Conservation (phyloP, 2,329 filamentous ascomycete genomes). For the Fusarium fracticaudum region DNA sequence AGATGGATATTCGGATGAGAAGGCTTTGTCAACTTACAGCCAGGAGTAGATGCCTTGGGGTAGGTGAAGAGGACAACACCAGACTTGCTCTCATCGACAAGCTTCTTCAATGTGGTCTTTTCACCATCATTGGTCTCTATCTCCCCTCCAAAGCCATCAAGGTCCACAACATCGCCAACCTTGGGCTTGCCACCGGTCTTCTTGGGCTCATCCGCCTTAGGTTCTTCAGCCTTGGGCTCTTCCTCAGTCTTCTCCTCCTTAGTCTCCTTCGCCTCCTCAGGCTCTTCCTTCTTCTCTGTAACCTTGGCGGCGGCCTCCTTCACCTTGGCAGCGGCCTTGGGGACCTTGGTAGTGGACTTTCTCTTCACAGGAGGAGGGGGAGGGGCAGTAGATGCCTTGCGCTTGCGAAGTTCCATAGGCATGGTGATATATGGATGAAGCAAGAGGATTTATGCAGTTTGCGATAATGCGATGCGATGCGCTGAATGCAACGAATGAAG, state of each 20-base stretch:
- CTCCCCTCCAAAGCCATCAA: constrained; percentile 73
- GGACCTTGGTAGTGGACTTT: constrained; percentile 47
- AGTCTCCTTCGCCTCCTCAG: constrained; percentile 47
- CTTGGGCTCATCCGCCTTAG: constrained; percentile 50
- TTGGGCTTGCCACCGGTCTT: constrained; percentile 51
- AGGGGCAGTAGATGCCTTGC: constrained; percentile 63
- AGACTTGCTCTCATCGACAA: constrained; percentile 83
- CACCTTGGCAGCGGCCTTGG: constrained; percentile 34
- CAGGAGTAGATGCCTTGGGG: constrained; percentile 91
- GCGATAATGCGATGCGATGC: constrained; percentile 26
- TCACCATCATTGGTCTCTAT: constrained; percentile 86
- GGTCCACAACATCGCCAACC: constrained; percentile 64
- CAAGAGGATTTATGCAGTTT: constrained; percentile 9
- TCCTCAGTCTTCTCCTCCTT: constrained; percentile 38
- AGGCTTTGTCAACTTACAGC: constrained; percentile 71
- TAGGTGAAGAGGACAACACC: constrained; percentile 96
- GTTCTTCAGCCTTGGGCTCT: constrained; percentile 38
- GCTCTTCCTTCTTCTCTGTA: constrained; percentile 45
- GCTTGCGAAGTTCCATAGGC: constrained; percentile 69
- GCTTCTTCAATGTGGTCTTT: constrained; percentile 80
- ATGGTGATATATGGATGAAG: constrained; percentile 48
- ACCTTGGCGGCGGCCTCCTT: constrained; percentile 46
- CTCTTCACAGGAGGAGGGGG: constrained; percentile 51
- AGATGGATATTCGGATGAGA: neutral
- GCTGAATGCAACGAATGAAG: constrained; percentile 31